phyloP scores from a whole-genome alignment of 1,139 yeast genomes.

The Lipomyces yarrowii region DNA sequence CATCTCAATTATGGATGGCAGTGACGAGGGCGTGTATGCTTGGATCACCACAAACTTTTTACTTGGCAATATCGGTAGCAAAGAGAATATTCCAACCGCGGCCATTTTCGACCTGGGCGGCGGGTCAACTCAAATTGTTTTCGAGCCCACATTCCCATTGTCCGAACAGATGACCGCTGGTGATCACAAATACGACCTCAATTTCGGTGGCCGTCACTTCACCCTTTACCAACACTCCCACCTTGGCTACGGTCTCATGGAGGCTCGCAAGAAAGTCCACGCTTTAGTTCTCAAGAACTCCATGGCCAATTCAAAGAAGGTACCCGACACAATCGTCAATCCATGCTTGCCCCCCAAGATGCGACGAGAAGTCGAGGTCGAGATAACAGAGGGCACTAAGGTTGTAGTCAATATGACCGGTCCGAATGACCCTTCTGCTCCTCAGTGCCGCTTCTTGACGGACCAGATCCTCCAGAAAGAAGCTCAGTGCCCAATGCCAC shows the following conservation, averaged over 20 bases:
- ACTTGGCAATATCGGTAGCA: conserved; percentile 85
- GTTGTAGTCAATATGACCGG: conserved; percentile 68
- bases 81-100: conserved; percentile 67
- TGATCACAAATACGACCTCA: conserved; percentile 80
- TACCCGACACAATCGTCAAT: conserved; percentile 50
- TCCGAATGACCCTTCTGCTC: conserved; percentile 61
- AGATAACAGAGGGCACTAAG: conserved; percentile 30
- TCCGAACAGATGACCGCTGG: conserved; percentile 74
- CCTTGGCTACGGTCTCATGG: conserved; percentile 92
- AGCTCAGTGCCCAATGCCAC: conserved; percentile 65
- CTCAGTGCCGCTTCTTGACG: conserved; percentile 83
- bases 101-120: conserved; percentile 99
- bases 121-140: conserved; percentile 97
- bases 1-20: conserved; percentile 90
- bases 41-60: conserved; percentile 96
- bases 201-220: conserved; percentile 80
- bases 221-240: conserved; percentile 93
- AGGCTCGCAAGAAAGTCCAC: conserved; percentile 86
- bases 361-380: conserved; percentile 44
- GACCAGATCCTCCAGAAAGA: conserved; percentile 85
- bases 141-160: conserved; percentile 73
- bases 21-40: conserved; percentile 97
- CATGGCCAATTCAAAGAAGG: conserved; percentile 37
- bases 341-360: conserved; percentile 89
- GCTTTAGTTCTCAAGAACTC: conserved; percentile 52